Evolutionary conservation across 2,329 filamentous ascomycete species (phyloP).

Genomic region (Penicillium sp.): DNA sequence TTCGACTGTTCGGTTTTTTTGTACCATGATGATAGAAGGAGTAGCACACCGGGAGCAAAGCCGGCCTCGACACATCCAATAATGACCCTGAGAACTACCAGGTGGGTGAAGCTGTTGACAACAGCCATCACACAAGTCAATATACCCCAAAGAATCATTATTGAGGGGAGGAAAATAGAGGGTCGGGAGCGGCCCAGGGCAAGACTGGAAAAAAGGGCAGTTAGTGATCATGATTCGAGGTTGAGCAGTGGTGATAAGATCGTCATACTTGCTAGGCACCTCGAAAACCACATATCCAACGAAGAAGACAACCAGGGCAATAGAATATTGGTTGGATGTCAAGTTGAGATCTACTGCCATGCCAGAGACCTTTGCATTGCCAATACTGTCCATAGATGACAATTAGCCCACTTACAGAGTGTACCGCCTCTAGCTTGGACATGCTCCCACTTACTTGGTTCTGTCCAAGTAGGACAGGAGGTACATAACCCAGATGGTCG

Average conservation of each 20-base stretch:
- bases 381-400: slow-evolving; percentile 12
- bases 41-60: slow-evolving; percentile 25
- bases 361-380: slow-evolving; percentile 28
- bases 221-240: too few relatives aligned
- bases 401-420: too few relatives aligned
- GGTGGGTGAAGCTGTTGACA: slow-evolving; percentile 47
- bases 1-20: slow-evolving; percentile 57
- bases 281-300: slow-evolving; percentile 55
- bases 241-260: too few relatives aligned
- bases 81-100: slow-evolving; percentile 45
- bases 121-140: slow-evolving; percentile 53
- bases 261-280: slow-evolving; percentile 49
- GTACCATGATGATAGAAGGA: slow-evolving; percentile 58
- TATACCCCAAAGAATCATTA: slow-evolving; percentile 56
- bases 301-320: slow-evolving; percentile 56
- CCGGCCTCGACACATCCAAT: slow-evolving; percentile 26
- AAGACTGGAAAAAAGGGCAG: too few relatives aligned
- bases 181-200: slow-evolving; percentile 51
- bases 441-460: slow-evolving; percentile 16
- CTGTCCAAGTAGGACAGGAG: slow-evolving; percentile 47
- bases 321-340: slow-evolving; percentile 48
- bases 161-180: slow-evolving; percentile 50
- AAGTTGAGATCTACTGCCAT: slow-evolving; percentile 22
- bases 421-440: too few relatives aligned
- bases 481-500: slow-evolving; percentile 53